Percentiles rank a stretch among this genome's conserved stretches.
These are phyloP conservation scores for Shiraia bambusicola DNA, from an alignment of 2,329 filamentous ascomycete species.

Conservation along the genomic window DNA sequence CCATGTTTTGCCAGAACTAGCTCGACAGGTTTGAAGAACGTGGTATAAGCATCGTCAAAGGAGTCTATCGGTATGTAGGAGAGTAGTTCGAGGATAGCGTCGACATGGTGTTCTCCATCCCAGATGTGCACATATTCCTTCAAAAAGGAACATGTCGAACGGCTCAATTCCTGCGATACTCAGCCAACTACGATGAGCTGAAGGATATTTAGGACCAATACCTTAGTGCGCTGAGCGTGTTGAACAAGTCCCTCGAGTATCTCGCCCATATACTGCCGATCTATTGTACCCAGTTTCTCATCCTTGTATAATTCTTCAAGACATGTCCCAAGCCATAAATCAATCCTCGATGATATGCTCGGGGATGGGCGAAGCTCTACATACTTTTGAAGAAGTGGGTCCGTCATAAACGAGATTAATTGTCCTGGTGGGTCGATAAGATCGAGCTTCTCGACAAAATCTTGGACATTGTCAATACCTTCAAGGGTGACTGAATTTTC, in stretches of 20 bases:
- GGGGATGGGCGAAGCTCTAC: conserved; percentile 56
- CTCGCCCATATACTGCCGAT: conserved; percentile 28
- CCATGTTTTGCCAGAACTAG: conserved; percentile 41
- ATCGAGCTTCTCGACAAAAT: conserved; percentile 72
- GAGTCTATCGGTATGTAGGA: conserved; percentile 46
- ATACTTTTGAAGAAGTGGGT: conserved; percentile 75
- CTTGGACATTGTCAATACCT: conserved; percentile 70
- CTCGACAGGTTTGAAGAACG: conserved; percentile 47
- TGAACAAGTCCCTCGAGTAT: conserved; percentile 36
- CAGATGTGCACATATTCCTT: conserved; percentile 39
- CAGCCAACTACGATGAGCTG: not conserved
- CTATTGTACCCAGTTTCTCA: conserved; percentile 14
- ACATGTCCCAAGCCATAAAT: conserved; percentile 42
- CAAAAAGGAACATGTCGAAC: conserved; percentile 37
- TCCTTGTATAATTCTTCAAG: conserved; percentile 40
- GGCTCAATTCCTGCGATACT: conserved; percentile 33
- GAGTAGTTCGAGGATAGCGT: conserved; percentile 56
- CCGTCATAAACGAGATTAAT: conserved; percentile 72
- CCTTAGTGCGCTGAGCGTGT: conserved; percentile 42
- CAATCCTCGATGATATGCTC: conserved; percentile 30
- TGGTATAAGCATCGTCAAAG: conserved; percentile 51
- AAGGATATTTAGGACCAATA: conserved; percentile 7
- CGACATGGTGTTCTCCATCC: conserved; percentile 37
- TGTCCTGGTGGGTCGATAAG: conserved; percentile 81
- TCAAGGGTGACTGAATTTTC: conserved; percentile 64